A percentile compares a stretch with the other conserved stretches of the same genome.
phyloP scores from a whole-genome alignment of 176 grass and related monocot species.

The Zoysia pacifica region DNA sequence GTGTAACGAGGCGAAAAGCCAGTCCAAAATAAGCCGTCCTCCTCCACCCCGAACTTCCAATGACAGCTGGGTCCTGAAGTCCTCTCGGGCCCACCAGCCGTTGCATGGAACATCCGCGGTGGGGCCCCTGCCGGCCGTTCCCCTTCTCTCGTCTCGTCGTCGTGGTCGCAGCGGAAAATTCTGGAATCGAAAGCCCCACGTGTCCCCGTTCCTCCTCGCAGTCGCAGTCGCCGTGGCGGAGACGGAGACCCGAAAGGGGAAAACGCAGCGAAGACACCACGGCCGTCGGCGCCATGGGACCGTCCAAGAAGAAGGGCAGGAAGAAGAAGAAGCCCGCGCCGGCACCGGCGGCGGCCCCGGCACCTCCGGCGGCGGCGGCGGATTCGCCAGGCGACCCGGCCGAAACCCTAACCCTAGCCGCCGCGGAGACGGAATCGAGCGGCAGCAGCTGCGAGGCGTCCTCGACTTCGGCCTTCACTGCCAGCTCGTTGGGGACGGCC shows the following conservation, averaged over 20 bases:
- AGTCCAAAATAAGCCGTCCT: too few relatives aligned
- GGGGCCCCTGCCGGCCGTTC: too few relatives aligned
- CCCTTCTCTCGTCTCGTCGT: too few relatives aligned
- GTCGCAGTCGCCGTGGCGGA: slow-evolving; percentile 16
- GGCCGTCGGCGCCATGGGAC: slow-evolving; percentile 49
- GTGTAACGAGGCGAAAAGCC: too few relatives aligned
- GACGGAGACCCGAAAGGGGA: slow-evolving; percentile 1
- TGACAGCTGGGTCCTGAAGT: too few relatives aligned
- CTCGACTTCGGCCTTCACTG: slow-evolving; percentile 29
- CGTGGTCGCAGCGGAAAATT: slow-evolving; percentile 2
- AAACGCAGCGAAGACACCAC: neutral
- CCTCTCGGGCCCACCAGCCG: too few relatives aligned
- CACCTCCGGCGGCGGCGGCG: neutral
- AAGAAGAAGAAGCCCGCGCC: slow-evolving; percentile 49
- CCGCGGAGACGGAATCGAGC: slow-evolving; percentile 31
- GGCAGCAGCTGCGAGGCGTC: slow-evolving; percentile 39
- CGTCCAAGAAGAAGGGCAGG: slow-evolving; percentile 57
- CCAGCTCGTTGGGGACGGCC: slow-evolving; percentile 27
- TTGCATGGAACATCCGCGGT: too few relatives aligned
- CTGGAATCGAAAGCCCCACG: neutral
- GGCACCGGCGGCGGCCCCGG: neutral
- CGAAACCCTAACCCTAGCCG: slow-evolving; percentile 42
- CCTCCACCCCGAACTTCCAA: too few relatives aligned
- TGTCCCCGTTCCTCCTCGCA: neutral
- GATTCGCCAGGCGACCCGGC: neutral